These are phyloP conservation scores for Porphyrellus cyaneotinctus DNA, from an alignment of 768 basidiomycete genomes.

Conservation along the genomic window DNA sequence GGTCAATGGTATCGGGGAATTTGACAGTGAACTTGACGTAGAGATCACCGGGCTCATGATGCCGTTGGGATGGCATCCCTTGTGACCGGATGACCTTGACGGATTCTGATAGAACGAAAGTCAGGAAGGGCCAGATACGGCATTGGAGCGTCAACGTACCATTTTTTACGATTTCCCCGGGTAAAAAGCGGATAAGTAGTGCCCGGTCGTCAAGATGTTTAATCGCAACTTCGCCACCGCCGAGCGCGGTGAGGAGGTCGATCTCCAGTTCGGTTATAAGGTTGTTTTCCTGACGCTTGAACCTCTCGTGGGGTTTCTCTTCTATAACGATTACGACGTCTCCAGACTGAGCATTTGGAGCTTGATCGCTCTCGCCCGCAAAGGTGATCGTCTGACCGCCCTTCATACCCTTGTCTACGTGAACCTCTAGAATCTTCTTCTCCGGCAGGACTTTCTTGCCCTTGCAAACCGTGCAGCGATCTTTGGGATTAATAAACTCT, in stretches of 20 bases:
- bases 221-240: constrained; percentile 85
- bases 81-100: constrained; percentile 90
- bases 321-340: constrained; percentile 94
- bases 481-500: constrained; percentile 90
- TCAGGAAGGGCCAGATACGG: background rate
- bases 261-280: constrained; percentile 84
- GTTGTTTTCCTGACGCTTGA: constrained; percentile 86
- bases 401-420: constrained; percentile 98
- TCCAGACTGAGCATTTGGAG: constrained; percentile 83
- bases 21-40: constrained; percentile 81
- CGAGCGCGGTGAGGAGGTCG: constrained; percentile 90
- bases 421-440: constrained; percentile 96
- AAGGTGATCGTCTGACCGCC: constrained; percentile 88
- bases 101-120: constrained; percentile 49
- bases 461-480: constrained; percentile 88
- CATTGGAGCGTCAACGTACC: constrained; percentile 49
- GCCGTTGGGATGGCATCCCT: constrained; percentile 98
- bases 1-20: constrained; percentile 83
- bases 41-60: constrained; percentile 94
- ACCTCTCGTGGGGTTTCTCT: constrained; percentile 86
- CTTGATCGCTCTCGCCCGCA: constrained; percentile 88
- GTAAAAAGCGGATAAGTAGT: constrained; percentile 74
- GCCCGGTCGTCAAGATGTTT: constrained; percentile 92
- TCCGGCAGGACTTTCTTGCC: constrained; percentile 94
- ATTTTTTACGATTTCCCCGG: constrained; percentile 91